Evolutionary conservation across 805 yeast species (phyloP).

Genomic region (Zygoascus biomembranicola): DNA sequence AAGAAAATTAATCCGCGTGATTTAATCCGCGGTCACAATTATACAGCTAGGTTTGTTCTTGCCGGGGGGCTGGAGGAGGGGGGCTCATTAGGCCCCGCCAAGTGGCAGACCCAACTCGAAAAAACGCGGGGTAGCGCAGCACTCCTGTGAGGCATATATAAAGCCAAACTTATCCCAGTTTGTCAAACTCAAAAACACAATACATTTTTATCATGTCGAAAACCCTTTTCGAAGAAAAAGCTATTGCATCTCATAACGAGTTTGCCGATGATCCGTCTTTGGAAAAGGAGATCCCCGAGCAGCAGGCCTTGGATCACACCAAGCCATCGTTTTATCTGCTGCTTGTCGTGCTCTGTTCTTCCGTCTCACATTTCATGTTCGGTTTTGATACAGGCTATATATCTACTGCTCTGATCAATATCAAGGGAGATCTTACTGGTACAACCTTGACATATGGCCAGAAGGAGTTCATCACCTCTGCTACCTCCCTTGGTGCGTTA

Average conservation of each 20-base stretch:
- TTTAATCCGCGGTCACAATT: too few relatives aligned
- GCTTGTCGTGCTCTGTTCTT: neutral
- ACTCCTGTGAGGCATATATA: too few relatives aligned
- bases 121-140: too few relatives aligned
- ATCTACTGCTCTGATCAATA: constrained; percentile 80
- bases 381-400: constrained; percentile 98
- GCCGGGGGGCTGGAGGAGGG: too few relatives aligned
- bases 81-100: too few relatives aligned
- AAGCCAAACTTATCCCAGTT: too few relatives aligned
- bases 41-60: too few relatives aligned
- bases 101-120: too few relatives aligned
- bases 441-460: constrained; percentile 60
- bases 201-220: neutral
- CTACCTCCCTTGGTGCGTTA: constrained; percentile 89
- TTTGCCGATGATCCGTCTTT: neutral
- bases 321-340: neutral
- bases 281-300: neutral
- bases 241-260: neutral
- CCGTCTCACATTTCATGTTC: constrained; percentile 32
- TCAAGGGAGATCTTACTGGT: constrained; percentile 58
- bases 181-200: neutral
- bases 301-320: neutral
- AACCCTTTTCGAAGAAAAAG: neutral
- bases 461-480: constrained; percentile 85
- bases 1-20: too few relatives aligned